A percentile compares a stretch with the other conserved stretches of the same genome.
Conservation (phyloP, 108 stramenopile genomes). For the Skeletonema grethae region DNA sequence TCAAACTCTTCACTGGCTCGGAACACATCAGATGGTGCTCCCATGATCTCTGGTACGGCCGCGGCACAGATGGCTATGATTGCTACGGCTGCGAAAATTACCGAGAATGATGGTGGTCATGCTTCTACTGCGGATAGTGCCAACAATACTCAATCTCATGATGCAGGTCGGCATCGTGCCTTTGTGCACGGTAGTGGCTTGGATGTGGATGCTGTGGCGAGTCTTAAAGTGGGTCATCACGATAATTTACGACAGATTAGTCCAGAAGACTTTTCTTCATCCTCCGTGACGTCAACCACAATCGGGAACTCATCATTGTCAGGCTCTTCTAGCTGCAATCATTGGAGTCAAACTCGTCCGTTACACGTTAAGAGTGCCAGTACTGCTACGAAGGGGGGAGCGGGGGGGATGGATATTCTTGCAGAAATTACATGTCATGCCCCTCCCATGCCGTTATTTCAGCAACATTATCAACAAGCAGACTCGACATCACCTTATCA, state of each 20-base stretch:
- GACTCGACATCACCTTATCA: slow-evolving; percentile 17
- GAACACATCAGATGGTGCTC: slow-evolving; percentile 37
- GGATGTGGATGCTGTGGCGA: slow-evolving; percentile 16
- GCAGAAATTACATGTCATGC: slow-evolving; percentile 50
- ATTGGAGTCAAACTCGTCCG: not conserved
- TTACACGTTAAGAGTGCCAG: not conserved
- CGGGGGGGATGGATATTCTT: slow-evolving; percentile 48
- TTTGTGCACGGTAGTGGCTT: not conserved
- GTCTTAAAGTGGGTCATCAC: not conserved
- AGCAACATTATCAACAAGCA: slow-evolving; percentile 2
- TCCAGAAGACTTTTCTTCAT: slow-evolving; percentile 1
- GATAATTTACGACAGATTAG: slow-evolving; percentile 3
- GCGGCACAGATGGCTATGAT: slow-evolving; percentile 30
- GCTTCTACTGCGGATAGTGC: not conserved
- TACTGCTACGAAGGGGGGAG: not conserved
- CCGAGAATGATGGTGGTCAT: slow-evolving; percentile 1
- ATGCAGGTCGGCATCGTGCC: not conserved
- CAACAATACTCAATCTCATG: not conserved
- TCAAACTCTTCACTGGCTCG: not conserved
- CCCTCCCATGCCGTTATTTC: slow-evolving; percentile 39
- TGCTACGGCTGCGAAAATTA: slow-evolving; percentile 34
- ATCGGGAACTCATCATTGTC: not conserved
- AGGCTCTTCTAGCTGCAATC: not conserved
- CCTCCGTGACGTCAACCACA: not conserved
- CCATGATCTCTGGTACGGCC: slow-evolving; percentile 51